Evolutionary conservation across 495 filamentous ascomycete species (phyloP), one percentile per base, ranked within the genome.

Genomic region (Ascodesmis nigricans): DNA sequence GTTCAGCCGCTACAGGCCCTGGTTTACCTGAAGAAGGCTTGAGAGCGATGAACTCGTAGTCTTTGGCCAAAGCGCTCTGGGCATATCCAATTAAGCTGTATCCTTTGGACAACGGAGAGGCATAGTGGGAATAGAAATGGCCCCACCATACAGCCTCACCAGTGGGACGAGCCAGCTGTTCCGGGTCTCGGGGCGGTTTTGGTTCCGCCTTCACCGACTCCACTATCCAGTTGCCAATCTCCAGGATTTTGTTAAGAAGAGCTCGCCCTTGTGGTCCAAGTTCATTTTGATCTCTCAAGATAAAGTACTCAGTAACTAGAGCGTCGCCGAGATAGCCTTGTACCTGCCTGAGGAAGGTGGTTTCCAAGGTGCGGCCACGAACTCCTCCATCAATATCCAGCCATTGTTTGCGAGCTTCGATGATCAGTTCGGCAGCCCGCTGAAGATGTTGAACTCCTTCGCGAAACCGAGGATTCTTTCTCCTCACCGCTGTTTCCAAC

Each of bases 61-160:
- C 46, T 3, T 36, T 33, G 11, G 31, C 41, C 1, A 42, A 45
- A 17, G 43, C 41, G 5, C 35, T 31, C 19, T 45, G 39, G 2
- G 38, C 38, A 14, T 49, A 49, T 2, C 44, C 45, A 11, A 44
- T 37, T 21, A 50, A 44, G n/a, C 24, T 26, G 22, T 50, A 37
- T 1, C 41, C 47, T 14, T 39, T 38, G 21, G 38, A 27, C 5
- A 49, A 20, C 2, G 47, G 47, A 1, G 46, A 32, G 1, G 42
- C 35, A 10, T 50, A 50, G n/a, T 50, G 47, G 1, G 45, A 35
- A 11, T 50, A 50, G 38, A 49, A 50, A 8, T 42, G 36, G 10
- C 37, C 42, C 47, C 47, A 50, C 45, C 46, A 50, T 11, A 37
- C 36, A 13, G 49, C 38, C 25, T 44, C 47, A 2, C 42, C 45